Conservation (phyloP, 495 filamentous ascomycete genomes). For the Penicillium coprophilum region DNA sequence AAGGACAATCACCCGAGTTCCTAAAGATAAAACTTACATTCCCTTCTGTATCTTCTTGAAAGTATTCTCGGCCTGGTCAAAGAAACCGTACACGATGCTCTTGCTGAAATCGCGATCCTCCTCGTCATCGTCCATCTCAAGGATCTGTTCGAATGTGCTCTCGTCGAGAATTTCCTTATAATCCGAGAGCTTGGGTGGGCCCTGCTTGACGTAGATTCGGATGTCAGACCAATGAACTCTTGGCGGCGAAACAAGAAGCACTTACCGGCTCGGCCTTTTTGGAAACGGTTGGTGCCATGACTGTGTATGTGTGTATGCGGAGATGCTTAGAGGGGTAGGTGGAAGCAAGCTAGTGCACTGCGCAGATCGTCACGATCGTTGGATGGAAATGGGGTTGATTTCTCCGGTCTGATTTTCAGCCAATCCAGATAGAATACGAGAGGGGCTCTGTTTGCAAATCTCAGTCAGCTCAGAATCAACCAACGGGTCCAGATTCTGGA, state of each 20-base stretch:
- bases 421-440: constrained; percentile 13
- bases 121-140: constrained; percentile 92
- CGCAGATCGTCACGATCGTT: constrained; percentile 12
- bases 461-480: constrained; percentile 12
- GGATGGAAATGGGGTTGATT: constrained; percentile 6
- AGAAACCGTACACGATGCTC: constrained; percentile 88
- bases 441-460: constrained; percentile 10
- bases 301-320: constrained; percentile 4
- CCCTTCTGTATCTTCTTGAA: constrained; percentile 80
- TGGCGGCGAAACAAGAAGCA: background rate
- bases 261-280: constrained; percentile 34
- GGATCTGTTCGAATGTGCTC: constrained; percentile 85
- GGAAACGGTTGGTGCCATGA: constrained; percentile 35
- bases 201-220: constrained; percentile 42
- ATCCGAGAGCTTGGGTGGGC: constrained; percentile 49
- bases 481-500: background rate
- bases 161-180: constrained; percentile 73
- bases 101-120: constrained; percentile 74
- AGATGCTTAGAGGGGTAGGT: constrained; percentile 3
- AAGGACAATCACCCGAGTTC: background rate
- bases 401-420: constrained; percentile 13
- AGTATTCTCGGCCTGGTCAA: constrained; percentile 84
- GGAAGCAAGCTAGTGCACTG: constrained; percentile 12
- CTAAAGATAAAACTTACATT: constrained; percentile 60
- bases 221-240: background rate